These are phyloP conservation scores for Ogataea paradorogensis DNA, from an alignment of 805 yeast species.

Conservation along the genomic window DNA sequence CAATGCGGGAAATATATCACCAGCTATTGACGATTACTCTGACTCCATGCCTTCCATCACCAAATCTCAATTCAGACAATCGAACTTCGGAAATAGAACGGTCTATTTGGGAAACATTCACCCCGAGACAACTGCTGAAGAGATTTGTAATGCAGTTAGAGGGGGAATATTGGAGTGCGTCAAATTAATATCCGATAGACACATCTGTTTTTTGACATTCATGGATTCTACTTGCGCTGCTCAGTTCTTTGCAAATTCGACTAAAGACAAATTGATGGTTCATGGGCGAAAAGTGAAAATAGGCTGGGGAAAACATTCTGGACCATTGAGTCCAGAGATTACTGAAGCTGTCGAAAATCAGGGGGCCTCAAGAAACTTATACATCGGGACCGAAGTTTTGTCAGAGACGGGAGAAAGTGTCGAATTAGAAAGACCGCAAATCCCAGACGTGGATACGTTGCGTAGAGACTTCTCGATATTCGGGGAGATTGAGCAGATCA, in stretches of 20 bases:
- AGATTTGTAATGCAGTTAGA: slow-evolving; percentile 70
- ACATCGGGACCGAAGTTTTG: slow-evolving; percentile 56
- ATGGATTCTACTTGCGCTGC: slow-evolving; percentile 62
- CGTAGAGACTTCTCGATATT: slow-evolving; percentile 58
- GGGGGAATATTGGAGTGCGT: slow-evolving; percentile 73
- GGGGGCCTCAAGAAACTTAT: slow-evolving; percentile 77
- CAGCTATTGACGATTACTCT: neutral
- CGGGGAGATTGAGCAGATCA: slow-evolving; percentile 77
- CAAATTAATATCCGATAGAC: slow-evolving; percentile 46
- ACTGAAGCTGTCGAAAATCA: slow-evolving; percentile 53
- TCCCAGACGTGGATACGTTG: slow-evolving; percentile 49
- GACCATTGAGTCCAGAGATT: slow-evolving; percentile 55
- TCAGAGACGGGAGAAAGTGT: slow-evolving; percentile 32
- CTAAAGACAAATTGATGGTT: slow-evolving; percentile 53
- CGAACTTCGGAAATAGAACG: slow-evolving; percentile 53
- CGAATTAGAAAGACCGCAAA: slow-evolving; percentile 23
- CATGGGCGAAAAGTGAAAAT: slow-evolving; percentile 62
- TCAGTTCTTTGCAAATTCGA: slow-evolving; percentile 53
- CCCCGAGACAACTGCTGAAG: slow-evolving; percentile 63
- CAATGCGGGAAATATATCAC: slow-evolving; percentile 5
- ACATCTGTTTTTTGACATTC: slow-evolving; percentile 68
- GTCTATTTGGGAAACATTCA: slow-evolving; percentile 67
- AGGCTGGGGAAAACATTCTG: slow-evolving; percentile 73
- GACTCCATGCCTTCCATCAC: neutral
- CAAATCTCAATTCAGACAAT: slow-evolving; percentile 1